phyloP scores from a whole-genome alignment of 2,329 filamentous ascomycete species.

The Sclerotinia minor region DNA sequence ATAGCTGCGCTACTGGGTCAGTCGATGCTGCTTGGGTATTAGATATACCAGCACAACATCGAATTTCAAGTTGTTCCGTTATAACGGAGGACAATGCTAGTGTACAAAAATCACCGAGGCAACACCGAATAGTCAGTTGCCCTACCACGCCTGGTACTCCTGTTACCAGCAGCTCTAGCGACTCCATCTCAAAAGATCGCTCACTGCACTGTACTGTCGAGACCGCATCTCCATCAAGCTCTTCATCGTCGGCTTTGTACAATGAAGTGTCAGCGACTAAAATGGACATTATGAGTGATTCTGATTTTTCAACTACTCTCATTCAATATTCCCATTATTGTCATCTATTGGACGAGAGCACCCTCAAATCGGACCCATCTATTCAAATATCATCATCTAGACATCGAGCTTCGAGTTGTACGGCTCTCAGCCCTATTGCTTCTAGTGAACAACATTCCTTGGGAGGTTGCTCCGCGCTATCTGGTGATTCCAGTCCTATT shows the following conservation, averaged over 20 bases:
- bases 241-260: not conserved
- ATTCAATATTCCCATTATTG: not conserved
- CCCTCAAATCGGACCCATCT: not conserved
- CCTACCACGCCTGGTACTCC: not conserved
- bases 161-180: not conserved
- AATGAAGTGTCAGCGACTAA: not conserved
- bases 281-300: not conserved
- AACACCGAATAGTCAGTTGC: slow-evolving; percentile 15
- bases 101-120: not conserved
- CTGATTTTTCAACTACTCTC: not conserved
- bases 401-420: slow-evolving; percentile 7
- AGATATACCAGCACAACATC: slow-evolving; percentile 13
- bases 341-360: not conserved
- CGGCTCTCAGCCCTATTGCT: not conserved
- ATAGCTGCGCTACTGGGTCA: not conserved
- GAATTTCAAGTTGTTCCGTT: slow-evolving; percentile 13
- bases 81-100: not conserved
- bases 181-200: not conserved
- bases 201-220: slow-evolving; percentile 12
- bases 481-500: not conserved
- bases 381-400: not conserved
- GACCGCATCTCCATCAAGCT: not conserved
- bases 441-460: not conserved
- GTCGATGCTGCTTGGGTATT: not conserved
- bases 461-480: not conserved